These are phyloP conservation scores for Geosiphon pyriformis DNA, from an alignment of 192 early-diverging fungal genomes.

Conservation along the genomic window DNA sequence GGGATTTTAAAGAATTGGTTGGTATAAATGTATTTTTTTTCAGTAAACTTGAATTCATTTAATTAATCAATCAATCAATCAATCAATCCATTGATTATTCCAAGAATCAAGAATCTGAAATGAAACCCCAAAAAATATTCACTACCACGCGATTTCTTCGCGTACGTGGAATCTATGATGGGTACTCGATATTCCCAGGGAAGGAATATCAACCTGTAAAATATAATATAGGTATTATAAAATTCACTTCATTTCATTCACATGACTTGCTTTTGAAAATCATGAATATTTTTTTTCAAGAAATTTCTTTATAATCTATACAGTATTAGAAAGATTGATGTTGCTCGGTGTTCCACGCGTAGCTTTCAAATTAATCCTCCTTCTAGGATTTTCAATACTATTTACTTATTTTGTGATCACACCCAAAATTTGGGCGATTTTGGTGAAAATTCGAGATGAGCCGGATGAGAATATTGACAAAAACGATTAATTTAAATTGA, in stretches of 20 bases:
- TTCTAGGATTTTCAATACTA: background rate
- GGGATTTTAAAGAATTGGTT: constrained; percentile 7
- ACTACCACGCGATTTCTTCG: constrained; percentile 15
- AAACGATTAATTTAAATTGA: constrained; percentile 1
- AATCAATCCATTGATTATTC: too few relatives aligned
- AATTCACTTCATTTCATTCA: background rate
- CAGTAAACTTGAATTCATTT: too few relatives aligned
- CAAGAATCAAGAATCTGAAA: constrained; percentile 2
- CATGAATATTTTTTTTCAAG: background rate
- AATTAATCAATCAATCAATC: too few relatives aligned
- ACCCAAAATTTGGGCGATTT: constrained; percentile 2
- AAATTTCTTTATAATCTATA: background rate
- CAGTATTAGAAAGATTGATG: constrained; percentile 16
- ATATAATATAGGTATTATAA: constrained; percentile 21
- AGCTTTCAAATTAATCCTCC: constrained; percentile 12
- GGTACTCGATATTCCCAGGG: constrained; percentile 3
- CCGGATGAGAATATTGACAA: background rate
- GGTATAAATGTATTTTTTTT: too few relatives aligned
- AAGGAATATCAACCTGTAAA: constrained; percentile 12
- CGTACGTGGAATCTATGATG: constrained; percentile 16
- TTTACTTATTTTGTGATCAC: constrained; percentile 7
- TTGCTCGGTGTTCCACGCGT: constrained; percentile 8
- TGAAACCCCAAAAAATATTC: background rate
- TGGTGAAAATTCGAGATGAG: constrained; percentile 1
- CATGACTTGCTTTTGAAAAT: background rate